These are phyloP conservation scores for Oryza meridionalis DNA, from an alignment of 176 grass and related monocot species.

Conservation along the genomic window DNA sequence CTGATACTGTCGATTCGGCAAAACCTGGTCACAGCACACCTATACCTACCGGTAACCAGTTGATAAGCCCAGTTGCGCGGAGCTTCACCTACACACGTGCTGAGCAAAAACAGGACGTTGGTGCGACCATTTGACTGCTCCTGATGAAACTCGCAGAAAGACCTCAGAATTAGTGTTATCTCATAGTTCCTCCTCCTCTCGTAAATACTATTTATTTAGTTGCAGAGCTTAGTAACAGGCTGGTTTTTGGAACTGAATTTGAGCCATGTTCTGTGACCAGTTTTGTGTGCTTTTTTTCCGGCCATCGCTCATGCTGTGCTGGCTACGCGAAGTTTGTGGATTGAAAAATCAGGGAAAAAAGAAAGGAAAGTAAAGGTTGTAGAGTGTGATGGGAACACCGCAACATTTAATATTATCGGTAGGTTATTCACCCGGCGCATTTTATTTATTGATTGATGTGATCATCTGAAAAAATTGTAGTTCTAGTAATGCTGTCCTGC, in stretches of 20 bases:
- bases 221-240: conserved; percentile 44
- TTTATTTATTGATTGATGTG: neutral
- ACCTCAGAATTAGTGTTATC: conserved; percentile 36
- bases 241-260: conserved; percentile 38
- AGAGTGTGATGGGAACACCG: conserved; percentile 11
- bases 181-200: conserved; percentile 32
- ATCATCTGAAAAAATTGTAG: neutral
- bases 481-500: neutral
- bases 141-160: conserved; percentile 41
- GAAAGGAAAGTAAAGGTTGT: neutral
- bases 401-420: conserved; percentile 35
- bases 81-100: conserved; percentile 79
- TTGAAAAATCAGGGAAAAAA: neutral
- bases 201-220: conserved; percentile 60
- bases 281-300: conserved; percentile 26
- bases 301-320: conserved; percentile 29
- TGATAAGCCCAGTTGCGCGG: conserved; percentile 31
- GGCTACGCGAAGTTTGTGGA: conserved; percentile 23
- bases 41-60: conserved; percentile 28
- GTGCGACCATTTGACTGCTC: conserved; percentile 45
- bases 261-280: conserved; percentile 38
- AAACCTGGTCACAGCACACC: conserved; percentile 46
- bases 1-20: conserved; percentile 27
- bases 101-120: conserved; percentile 51
- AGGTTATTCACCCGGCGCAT: neutral